Base-by-base conservation (phyloP, 1,284 basidiomycete genomes). In the Ustilago cynodontis region DNA sequence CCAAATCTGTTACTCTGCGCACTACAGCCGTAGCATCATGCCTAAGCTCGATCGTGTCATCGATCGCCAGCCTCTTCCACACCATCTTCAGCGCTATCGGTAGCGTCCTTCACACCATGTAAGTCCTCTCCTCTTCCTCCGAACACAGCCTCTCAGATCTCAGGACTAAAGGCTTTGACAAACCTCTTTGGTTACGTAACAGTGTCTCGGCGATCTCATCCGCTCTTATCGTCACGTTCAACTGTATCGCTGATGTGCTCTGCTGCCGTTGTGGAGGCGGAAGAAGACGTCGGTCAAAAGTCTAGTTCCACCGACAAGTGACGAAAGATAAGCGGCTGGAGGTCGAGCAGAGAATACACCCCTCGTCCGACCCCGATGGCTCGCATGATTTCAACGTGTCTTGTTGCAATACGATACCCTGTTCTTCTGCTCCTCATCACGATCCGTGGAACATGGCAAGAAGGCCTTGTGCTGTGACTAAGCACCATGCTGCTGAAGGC, bases 221-320 rank as follows among this genome's bases (percentile, higher is more conserved):
- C 22, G 61, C 59, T 37, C 52, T 80, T 1, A 76, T 66, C 18
- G 79, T 71, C 2, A 80, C 79, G 6, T 79, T 80, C 67, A 73
- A 77, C 59, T 80, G 79, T 59, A 80, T 80, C 50, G 79, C 79
- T 47, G 79, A 80, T 52, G 73, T 80, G 9, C 62, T 80, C 26
- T 80, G 79, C 67, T 80, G 79, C 33, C 64, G 79, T 24, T 80
- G 79, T 60, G 73, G 77, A 11, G 57, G 77, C 24, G n/a, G 58
- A 2, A 51, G 77, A 5, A 56, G 65, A 79, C 53, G 73, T 14
- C 49, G 72, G 16, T 20, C 45, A 8, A 76, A 76, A 41, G 62
- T 71, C 61, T 76, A 57, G 41, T 20, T 11, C 3, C 3, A 37
- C 35, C 14, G 14, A 16, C 35, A 3, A 37, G 14, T 37, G 35